Evolutionary conservation across 2,329 filamentous ascomycete genomes (phyloP), one percentile per base, ranked within the genome.

Genomic region (Calonectria henricotiae): DNA sequence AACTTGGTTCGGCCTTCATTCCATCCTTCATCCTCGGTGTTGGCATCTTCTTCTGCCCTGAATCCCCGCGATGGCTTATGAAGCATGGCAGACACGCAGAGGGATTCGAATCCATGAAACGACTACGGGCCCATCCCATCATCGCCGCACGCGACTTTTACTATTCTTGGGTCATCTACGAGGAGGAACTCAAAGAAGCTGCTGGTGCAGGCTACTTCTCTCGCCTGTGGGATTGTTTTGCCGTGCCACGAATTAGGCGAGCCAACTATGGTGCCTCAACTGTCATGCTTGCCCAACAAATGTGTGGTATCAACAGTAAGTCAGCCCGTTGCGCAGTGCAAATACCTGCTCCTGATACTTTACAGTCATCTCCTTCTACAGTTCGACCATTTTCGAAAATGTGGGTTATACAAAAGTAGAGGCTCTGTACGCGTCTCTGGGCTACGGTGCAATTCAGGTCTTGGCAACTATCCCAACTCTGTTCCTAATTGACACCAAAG

Each of bases 231-330:
- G 88, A 93, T 76, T 84, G 91, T 4, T 92, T 93, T 78, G 89
- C 89, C 25, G 87, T 93, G 46, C 90, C 92, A 0, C 86, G 92
- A 63, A 86, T 93, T 20, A 86, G 91, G 41, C 87, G 91, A 39
- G 93, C 94, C 1, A 95, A 91, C 30, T 88, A 92, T 51, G 94
- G 93, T 30, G 92, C 93, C 1, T 92, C 91, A 69, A 91, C 90
- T 1, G 93, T 96, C 73, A 96, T 96, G 93, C 88, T 92, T 78
- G 90, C 89, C 0, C 91, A 93, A 79, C 90, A 92, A 80, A 80
- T 80, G 74, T 79, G 69, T 9, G 76, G 75, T 12, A 78, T 78
- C 65, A 76, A 76, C 62, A 78, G 76, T 76, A 66, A 66, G 73
- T 73, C 44, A 15, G 23, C 17, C 15, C 3, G 2, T 12, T 6